Evolutionary conservation across 805 yeast genomes (phyloP).

Genomic region (Candida sphagnicola): DNA sequence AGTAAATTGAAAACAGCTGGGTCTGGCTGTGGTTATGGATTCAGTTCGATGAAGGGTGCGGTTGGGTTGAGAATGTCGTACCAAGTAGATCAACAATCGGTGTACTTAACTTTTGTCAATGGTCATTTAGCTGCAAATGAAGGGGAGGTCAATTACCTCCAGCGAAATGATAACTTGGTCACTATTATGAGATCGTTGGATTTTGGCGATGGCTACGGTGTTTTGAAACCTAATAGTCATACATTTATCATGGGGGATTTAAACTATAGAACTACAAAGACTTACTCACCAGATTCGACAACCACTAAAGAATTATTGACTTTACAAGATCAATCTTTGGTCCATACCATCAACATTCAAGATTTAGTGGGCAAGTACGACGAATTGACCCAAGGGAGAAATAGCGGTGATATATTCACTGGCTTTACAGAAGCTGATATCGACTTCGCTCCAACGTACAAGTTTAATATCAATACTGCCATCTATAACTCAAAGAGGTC

Average conservation of each 20-base stretch:
- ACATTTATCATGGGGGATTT: slow-evolving; percentile 80
- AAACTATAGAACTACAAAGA: slow-evolving; percentile 60
- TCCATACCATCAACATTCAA: slow-evolving; percentile 8
- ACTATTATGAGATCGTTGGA: slow-evolving; percentile 50
- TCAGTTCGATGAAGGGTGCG: slow-evolving; percentile 73
- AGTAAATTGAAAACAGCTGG: slow-evolving; percentile 22
- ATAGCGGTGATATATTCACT: slow-evolving; percentile 44
- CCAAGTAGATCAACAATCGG: slow-evolving; percentile 10
- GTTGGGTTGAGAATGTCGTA: slow-evolving; percentile 53
- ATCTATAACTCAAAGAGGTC: slow-evolving; percentile 53
- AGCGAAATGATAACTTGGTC: slow-evolving; percentile 52
- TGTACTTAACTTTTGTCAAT: slow-evolving; percentile 56
- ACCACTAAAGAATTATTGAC: slow-evolving; percentile 17
- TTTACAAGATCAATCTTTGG: slow-evolving; percentile 18
- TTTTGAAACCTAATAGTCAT: slow-evolving; percentile 52
- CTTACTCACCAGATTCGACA: slow-evolving; percentile 9
- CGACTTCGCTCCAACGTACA: slow-evolving; percentile 76
- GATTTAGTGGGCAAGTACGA: slow-evolving; percentile 36
- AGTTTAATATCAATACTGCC: slow-evolving; percentile 51
- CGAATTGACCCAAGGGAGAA: slow-evolving; percentile 45
- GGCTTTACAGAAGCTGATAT: slow-evolving; percentile 69
- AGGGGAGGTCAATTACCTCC: slow-evolving; percentile 44
- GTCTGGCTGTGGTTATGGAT: slow-evolving; percentile 52
- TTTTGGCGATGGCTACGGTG: slow-evolving; percentile 54
- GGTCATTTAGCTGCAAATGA: slow-evolving; percentile 81